Evolutionary conservation across 2,329 filamentous ascomycete genomes (phyloP).

Genomic region (Nemania abortiva): DNA sequence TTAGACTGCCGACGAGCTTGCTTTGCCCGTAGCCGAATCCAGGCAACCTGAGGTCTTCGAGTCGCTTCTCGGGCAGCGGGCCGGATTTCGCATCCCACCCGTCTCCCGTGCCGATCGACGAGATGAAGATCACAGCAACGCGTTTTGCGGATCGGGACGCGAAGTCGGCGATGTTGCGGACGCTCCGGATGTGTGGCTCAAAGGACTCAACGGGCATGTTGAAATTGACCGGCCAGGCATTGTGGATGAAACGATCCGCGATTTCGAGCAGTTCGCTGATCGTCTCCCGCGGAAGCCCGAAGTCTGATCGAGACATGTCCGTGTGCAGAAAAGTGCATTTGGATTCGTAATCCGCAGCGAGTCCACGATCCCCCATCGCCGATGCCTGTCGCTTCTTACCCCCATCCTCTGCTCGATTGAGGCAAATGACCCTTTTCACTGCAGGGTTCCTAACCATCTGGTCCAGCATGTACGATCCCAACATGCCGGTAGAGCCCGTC

Average conservation of each 20-base stretch:
- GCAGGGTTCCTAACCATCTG: slow-evolving; percentile 50
- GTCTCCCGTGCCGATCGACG: slow-evolving; percentile 56
- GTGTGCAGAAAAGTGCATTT: slow-evolving; percentile 62
- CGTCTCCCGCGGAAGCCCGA: slow-evolving; percentile 59
- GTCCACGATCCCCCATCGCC: slow-evolving; percentile 55
- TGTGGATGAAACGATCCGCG: slow-evolving; percentile 64
- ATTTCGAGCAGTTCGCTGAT: slow-evolving; percentile 55
- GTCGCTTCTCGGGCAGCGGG: slow-evolving; percentile 54
- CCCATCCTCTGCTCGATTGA: slow-evolving; percentile 62
- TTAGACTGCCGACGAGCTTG: slow-evolving; percentile 57
- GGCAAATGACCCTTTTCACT: slow-evolving; percentile 59
- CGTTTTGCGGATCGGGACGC: slow-evolving; percentile 51
- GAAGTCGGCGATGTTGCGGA: slow-evolving; percentile 63
- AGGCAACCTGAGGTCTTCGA: slow-evolving; percentile 53
- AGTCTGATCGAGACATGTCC: slow-evolving; percentile 59
- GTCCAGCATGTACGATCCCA: slow-evolving; percentile 63
- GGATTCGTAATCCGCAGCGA: slow-evolving; percentile 51
- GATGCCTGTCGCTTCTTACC: slow-evolving; percentile 55
- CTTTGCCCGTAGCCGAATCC: slow-evolving; percentile 58
- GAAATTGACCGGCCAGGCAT: slow-evolving; percentile 68
- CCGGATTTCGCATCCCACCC: slow-evolving; percentile 49
- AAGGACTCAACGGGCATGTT: slow-evolving; percentile 63
- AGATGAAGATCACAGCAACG: slow-evolving; percentile 59
- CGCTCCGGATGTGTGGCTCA: slow-evolving; percentile 62
- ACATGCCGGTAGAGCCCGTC: slow-evolving; percentile 63